A percentile compares a stretch with the other conserved stretches of the same genome.
Conservation (phyloP, 2,329 filamentous ascomycete species). For the Thielaviopsis punctulata region DNA sequence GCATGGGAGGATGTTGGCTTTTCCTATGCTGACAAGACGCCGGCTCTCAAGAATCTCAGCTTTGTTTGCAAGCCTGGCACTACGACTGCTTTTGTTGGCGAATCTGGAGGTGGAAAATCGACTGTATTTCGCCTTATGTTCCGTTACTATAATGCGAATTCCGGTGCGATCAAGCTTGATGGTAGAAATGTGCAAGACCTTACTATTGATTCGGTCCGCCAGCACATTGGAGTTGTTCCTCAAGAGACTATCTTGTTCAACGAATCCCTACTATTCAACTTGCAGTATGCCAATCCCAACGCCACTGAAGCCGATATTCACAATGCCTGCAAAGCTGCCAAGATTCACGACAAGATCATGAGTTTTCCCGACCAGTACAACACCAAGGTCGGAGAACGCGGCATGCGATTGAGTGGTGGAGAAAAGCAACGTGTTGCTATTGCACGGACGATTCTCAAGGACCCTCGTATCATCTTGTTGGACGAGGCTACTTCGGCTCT, state of each 20-base stretch:
- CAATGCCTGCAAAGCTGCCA: slow-evolving; percentile 67
- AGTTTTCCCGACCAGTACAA: slow-evolving; percentile 75
- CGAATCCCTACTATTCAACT: slow-evolving; percentile 85
- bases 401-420: slow-evolving; percentile 70
- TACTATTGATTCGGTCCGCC: slow-evolving; percentile 83
- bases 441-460: slow-evolving; percentile 80
- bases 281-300: slow-evolving; percentile 70
- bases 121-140: slow-evolving; percentile 92
- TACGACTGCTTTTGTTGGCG: slow-evolving; percentile 87
- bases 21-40: slow-evolving; percentile 71
- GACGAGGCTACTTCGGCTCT: slow-evolving; percentile 87
- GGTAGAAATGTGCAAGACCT: slow-evolving; percentile 68
- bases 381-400: slow-evolving; percentile 82
- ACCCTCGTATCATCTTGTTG: slow-evolving; percentile 79
- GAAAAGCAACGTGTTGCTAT: slow-evolving; percentile 92
- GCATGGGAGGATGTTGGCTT: slow-evolving; percentile 81
- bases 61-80: slow-evolving; percentile 82
- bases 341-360: slow-evolving; percentile 84
- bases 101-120: slow-evolving; percentile 93
- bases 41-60: slow-evolving; percentile 65
- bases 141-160: slow-evolving; percentile 79
- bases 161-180: slow-evolving; percentile 70
- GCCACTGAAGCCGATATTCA: slow-evolving; percentile 70
- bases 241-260: slow-evolving; percentile 95
- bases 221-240: slow-evolving; percentile 86